Evolutionary conservation across 371 early-diverging fungal genomes (phyloP), one percentile per base, ranked within the genome.

Genomic region (Scutellospora calospora): DNA sequence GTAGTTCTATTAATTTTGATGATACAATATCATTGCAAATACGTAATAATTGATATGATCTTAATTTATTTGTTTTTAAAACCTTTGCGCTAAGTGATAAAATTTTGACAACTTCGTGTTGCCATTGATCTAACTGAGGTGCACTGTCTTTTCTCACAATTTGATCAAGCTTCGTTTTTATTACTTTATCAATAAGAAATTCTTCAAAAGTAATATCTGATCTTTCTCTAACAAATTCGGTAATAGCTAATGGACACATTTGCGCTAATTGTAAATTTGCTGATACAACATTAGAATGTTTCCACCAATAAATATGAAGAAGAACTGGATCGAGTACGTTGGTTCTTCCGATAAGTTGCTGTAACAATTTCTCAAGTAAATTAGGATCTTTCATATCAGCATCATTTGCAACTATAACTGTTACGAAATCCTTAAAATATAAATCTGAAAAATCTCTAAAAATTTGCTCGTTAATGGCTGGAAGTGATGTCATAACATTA

Each of bases 251-350:
- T 52, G 81, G 79, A 29, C 80, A 80, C 18, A 81, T 27, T 54
- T 63, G 12, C 27, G 49, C 80, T 27, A 81, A 27, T 20, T 78
- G 81, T 29, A 80, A 29, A 41, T 54, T 14, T 14, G 79, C 68
- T 38, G 69, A 45, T 8, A 74, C 35, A 6, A 12, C 38, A 27
- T 66, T 52, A 29, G 45, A 27, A 57, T 74, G 54, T 55, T 22
- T 65, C 81, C 81, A 81, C 80, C 80, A 81, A 29, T 66, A 78
- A 29, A 35, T 38, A 29, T 81, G 81, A 5, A 81, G 38, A 11
- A 20, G 1, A 8, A 80, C 35, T 45, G 81, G 78, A 16, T 81
- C 51, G 12, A 35, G 25, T 5, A 33, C 41, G n/a, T 81, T 80
- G 14, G 69, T 57, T 18, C 29, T n/a, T 18, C 35, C 71, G 1